Conservation (phyloP, 495 filamentous ascomycete species). For the Penicillium lagena region DNA sequence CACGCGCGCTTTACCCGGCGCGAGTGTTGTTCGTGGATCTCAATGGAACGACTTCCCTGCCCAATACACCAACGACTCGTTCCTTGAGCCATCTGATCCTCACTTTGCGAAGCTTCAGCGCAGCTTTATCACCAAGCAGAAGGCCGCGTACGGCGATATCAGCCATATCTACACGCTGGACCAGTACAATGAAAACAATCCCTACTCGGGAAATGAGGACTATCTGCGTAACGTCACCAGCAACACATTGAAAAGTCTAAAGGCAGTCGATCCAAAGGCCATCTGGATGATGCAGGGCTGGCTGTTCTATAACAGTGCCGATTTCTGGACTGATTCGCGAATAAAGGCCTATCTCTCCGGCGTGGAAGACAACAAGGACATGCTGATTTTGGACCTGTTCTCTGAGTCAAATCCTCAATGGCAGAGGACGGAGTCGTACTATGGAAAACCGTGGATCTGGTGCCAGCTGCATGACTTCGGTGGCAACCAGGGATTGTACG, state of each 20-base stretch:
- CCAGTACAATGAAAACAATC: slow-evolving; percentile 49
- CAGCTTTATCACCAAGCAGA: slow-evolving; percentile 43
- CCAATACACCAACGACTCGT: slow-evolving; percentile 41
- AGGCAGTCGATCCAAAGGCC: slow-evolving; percentile 40
- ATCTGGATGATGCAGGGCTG: slow-evolving; percentile 53
- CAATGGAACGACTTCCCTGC: slow-evolving; percentile 37
- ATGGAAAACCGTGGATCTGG: slow-evolving; percentile 50
- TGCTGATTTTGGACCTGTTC: slow-evolving; percentile 48
- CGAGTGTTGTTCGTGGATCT: slow-evolving; percentile 39
- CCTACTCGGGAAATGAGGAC: slow-evolving; percentile 36
- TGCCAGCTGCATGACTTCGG: slow-evolving; percentile 46
- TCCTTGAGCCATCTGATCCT: slow-evolving; percentile 43
- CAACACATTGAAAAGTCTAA: slow-evolving; percentile 40
- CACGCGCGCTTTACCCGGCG: slow-evolving; percentile 32
- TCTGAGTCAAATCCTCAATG: slow-evolving; percentile 46
- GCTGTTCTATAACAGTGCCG: slow-evolving; percentile 38
- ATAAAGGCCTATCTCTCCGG: slow-evolving; percentile 45
- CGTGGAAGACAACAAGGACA: slow-evolving; percentile 35
- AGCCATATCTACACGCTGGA: slow-evolving; percentile 47
- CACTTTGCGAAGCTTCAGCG: slow-evolving; percentile 38
- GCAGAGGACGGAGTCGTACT: slow-evolving; percentile 45
- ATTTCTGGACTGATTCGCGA: slow-evolving; percentile 45
- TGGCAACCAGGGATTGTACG: slow-evolving; percentile 45
- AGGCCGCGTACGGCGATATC: slow-evolving; percentile 41
- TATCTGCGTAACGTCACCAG: slow-evolving; percentile 42